Conservation (phyloP, 2,329 filamentous ascomycete species). For the Phyllosticta citribraziliensis region DNA sequence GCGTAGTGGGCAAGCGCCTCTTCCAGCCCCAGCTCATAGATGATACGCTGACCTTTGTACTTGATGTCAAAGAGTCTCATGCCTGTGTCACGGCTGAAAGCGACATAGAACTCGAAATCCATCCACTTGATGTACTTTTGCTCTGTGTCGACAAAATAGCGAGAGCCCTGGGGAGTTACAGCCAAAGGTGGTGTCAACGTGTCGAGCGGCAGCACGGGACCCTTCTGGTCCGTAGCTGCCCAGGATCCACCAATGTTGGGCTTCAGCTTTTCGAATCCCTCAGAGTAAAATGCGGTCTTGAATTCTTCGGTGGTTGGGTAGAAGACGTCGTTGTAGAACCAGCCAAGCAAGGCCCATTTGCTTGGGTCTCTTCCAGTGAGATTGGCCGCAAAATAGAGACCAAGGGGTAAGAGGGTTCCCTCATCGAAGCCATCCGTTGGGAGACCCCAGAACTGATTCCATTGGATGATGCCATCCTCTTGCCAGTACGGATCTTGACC, state of each 20-base stretch:
- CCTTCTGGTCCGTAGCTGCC: constrained; percentile 35
- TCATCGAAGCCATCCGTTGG: constrained; percentile 33
- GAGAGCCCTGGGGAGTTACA: constrained; percentile 32
- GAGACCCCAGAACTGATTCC: constrained; percentile 38
- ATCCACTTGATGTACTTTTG: constrained; percentile 42
- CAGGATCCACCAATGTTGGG: constrained; percentile 41
- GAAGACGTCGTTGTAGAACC: constrained; percentile 46
- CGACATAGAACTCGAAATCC: constrained; percentile 45
- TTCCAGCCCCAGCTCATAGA: constrained; percentile 48
- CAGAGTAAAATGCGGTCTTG: constrained; percentile 33
- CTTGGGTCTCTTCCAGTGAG: constrained; percentile 42
- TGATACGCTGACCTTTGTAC: constrained; percentile 45
- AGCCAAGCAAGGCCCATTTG: constrained; percentile 42
- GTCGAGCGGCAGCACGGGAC: constrained; percentile 34
- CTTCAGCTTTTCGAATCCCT: constrained; percentile 38
- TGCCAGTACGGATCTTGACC: constrained; percentile 31
- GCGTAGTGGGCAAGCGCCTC: constrained; percentile 47
- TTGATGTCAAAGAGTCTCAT: constrained; percentile 42
- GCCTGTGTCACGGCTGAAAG: constrained; percentile 39
- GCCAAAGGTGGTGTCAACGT: constrained; percentile 44
- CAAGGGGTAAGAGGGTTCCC: constrained; percentile 36
- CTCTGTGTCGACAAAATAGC: constrained; percentile 35
- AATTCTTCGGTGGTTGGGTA: constrained; percentile 43
- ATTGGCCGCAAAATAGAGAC: constrained; percentile 34
- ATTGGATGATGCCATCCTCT: constrained; percentile 35